Conservation (phyloP, 345 rosid genomes). For the Populus simonii region DNA sequence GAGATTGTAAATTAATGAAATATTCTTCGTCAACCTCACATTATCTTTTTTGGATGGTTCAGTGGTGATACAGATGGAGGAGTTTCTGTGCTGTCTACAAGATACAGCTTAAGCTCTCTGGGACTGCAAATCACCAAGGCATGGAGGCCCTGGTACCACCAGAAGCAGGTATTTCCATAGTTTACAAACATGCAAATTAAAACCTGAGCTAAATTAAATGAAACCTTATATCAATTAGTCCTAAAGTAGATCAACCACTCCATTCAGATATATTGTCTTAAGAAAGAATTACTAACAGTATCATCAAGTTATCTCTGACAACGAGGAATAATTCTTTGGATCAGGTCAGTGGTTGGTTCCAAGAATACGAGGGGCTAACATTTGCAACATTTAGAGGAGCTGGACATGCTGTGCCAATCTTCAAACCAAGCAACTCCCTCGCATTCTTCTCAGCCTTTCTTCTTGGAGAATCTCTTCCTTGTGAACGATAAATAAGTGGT, state of each 20-base stretch:
- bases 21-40: not conserved
- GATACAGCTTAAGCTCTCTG: constrained; percentile 63
- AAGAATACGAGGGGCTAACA: constrained; percentile 80
- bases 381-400: constrained; percentile 96
- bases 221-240: not conserved
- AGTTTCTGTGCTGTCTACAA: constrained; percentile 84
- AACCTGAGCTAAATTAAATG: not conserved
- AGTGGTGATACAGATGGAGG: constrained; percentile 99
- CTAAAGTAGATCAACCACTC: not conserved
- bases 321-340: not conserved
- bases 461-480: constrained; percentile 39
- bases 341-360: constrained; percentile 90
- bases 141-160: constrained; percentile 90
- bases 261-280: not conserved
- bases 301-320: not conserved
- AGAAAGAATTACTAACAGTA: not conserved
- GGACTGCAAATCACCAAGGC: constrained; percentile 56
- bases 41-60: constrained; percentile 13
- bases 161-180: constrained; percentile 51
- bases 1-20: not conserved
- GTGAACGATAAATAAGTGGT: constrained; percentile 1
- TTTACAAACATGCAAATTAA: not conserved
- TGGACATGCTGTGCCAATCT: constrained; percentile 91
- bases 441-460: constrained; percentile 71
- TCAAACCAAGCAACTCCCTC: constrained; percentile 73